These are phyloP conservation scores for Fomitopsis serialis DNA, from an alignment of 768 basidiomycete species.

Conservation along the genomic window DNA sequence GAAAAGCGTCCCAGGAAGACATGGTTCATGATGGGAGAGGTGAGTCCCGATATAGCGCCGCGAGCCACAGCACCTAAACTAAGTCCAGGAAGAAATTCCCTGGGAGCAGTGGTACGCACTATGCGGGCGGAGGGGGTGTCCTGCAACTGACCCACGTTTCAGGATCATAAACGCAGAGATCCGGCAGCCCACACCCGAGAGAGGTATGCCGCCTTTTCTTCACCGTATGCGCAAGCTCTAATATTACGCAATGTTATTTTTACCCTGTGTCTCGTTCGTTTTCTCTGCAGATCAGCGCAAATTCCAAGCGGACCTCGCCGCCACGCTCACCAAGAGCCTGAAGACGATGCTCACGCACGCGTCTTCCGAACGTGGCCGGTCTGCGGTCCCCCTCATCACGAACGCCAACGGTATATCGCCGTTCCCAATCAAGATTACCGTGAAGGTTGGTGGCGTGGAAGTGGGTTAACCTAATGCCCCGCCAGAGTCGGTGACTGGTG, in stretches of 20 bases:
- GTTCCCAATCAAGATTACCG: conserved; percentile 68
- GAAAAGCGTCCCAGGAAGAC: conserved; percentile 74
- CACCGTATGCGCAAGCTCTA: neutral
- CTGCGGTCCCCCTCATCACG: conserved; percentile 76
- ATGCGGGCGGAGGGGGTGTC: neutral
- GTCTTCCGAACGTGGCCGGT: conserved; percentile 71
- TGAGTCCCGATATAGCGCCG: conserved; percentile 26
- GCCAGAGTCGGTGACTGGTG: neutral
- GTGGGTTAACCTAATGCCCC: conserved; percentile 30
- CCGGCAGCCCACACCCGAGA: conserved; percentile 62
- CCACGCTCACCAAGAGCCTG: conserved; percentile 60
- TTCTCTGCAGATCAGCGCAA: conserved; percentile 35
- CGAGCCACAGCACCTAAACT: conserved; percentile 19
- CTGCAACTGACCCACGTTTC: neutral
- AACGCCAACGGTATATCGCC: conserved; percentile 67
- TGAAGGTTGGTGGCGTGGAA: conserved; percentile 64
- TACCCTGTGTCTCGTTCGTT: conserved; percentile 28
- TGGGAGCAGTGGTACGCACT: conserved; percentile 77
- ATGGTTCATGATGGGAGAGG: conserved; percentile 51
- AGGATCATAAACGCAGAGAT: conserved; percentile 82
- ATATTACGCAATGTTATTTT: neutral
- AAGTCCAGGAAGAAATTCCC: conserved; percentile 64
- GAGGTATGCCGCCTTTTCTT: conserved; percentile 33
- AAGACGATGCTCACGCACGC: conserved; percentile 72
- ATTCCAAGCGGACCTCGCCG: conserved; percentile 53